Percentiles rank a stretch among this genome's conserved stretches.
Conservation (phyloP, 2,329 filamentous ascomycete species). For the Stachybotrys chlorohalonatus region DNA sequence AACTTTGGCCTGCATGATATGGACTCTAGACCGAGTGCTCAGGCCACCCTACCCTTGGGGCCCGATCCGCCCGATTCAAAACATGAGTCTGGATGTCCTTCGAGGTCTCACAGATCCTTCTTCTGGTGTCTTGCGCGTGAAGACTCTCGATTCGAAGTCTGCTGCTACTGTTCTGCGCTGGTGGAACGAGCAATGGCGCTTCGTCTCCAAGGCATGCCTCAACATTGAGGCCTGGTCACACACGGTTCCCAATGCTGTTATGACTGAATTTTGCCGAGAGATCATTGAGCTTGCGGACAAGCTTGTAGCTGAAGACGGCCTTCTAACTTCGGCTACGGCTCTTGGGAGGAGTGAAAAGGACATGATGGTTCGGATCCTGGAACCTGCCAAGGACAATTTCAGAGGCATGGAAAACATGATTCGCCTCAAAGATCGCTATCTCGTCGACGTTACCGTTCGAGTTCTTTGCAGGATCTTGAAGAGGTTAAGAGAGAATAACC, state of each 20-base stretch:
- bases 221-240: conserved; percentile 79
- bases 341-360: conserved; percentile 24
- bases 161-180: conserved; percentile 60
- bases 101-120: conserved; percentile 46
- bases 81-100: conserved; percentile 48
- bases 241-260: conserved; percentile 61
- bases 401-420: conserved; percentile 81
- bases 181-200: conserved; percentile 80
- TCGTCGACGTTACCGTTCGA: conserved; percentile 72
- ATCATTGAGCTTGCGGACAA: conserved; percentile 89
- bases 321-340: conserved; percentile 61
- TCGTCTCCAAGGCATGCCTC: conserved; percentile 70
- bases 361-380: conserved; percentile 29
- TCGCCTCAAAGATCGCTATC: conserved; percentile 76
- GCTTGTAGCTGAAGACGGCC: conserved; percentile 74
- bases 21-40: conserved; percentile 24
- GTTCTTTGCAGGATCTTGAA: conserved; percentile 77
- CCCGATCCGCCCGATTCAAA: conserved; percentile 47
- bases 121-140: conserved; percentile 46
- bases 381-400: conserved; percentile 34
- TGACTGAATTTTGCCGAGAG: conserved; percentile 91
- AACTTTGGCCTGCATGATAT: conserved; percentile 34
- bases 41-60: conserved; percentile 38
- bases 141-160: conserved; percentile 50
- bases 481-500: conserved; percentile 67